Percentiles rank a stretch among this genome's conserved stretches.
phyloP scores from a whole-genome alignment of 2,329 filamentous ascomycete species.

The Alternaria alternata region DNA sequence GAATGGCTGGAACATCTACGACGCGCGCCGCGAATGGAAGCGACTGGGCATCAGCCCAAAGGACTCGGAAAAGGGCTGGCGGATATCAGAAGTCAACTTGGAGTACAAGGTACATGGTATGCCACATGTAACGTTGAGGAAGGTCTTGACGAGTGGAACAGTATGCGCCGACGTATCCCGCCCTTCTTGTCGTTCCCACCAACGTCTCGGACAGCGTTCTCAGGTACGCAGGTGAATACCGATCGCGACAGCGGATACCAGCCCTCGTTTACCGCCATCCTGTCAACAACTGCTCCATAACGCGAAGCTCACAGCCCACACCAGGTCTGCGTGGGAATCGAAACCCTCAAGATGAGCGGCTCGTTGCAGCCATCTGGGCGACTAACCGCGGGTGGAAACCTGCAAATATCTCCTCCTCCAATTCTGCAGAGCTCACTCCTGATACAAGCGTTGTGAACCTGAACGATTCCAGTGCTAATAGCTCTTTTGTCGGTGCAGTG shows the following conservation, averaged over 20 bases:
- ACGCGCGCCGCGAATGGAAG: conserved; percentile 83
- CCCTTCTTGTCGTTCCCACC: conserved; percentile 81
- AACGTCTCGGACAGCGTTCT: conserved; percentile 96
- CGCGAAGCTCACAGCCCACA: conserved; percentile 89
- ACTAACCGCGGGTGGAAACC: conserved; percentile 59
- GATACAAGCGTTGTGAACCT: conserved; percentile 47
- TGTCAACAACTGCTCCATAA: conserved; percentile 96
- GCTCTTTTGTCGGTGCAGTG: conserved; percentile 45
- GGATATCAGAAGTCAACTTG: conserved; percentile 86
- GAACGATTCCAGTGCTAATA: conserved; percentile 42
- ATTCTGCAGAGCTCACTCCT: conserved; percentile 36
- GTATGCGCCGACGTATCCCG: conserved; percentile 94
- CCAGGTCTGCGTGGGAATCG: conserved; percentile 86
- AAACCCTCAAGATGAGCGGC: conserved; percentile 93
- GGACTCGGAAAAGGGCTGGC: conserved; percentile 81
- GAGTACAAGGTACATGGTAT: conserved; percentile 70
- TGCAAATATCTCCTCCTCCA: conserved; percentile 35
- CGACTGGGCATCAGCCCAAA: conserved; percentile 88
- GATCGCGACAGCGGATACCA: conserved; percentile 88
- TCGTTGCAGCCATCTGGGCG: conserved; percentile 91
- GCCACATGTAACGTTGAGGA: background rate
- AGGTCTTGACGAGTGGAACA: conserved; percentile 30
- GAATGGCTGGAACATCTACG: conserved; percentile 85
- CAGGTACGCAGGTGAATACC: conserved; percentile 89
- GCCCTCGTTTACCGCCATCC: conserved; percentile 94